Evolutionary conservation across 306 rosid species (phyloP), one percentile per base, ranked within the genome.

Genomic region (Castanopsis chinensis): DNA sequence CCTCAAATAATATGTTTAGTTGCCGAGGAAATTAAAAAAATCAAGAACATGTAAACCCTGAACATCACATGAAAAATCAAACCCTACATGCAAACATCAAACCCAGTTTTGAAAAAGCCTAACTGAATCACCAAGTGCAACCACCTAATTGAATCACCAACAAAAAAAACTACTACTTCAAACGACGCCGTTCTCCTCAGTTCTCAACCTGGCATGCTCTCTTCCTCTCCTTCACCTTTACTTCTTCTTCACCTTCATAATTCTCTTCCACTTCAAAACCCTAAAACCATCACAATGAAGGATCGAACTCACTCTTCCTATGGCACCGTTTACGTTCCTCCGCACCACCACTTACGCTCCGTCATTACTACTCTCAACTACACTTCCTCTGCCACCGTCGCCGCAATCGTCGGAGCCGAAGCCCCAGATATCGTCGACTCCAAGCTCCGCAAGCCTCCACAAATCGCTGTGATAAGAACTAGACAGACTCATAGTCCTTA

Each of bases 291-390:
- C 86, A 33, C 76, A 75, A 94, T 94, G 99, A 91, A 94, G 91
- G 97, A 90, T 86, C 90, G 91, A 63, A 87, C 92, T 77, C 97
- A 88, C 59, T 83, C 96, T 59, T 88, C 97, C 57, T 76, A 79
- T 71, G 93, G 88, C 85, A 77, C 90, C 85, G 73, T 90, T 52
- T 94, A 94, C 81, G 86, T 94, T 60, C 97, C 98, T 75, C 98
- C 98, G 27, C 98, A 89, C 85, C 88, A 91, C 20, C 99, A 95
- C 33, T 84, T 85, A 4, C 99, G 91, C 86, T 88, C 97, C 72
- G 89, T 85, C 75, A 72, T 86, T 52, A 73, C n/a, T n/a, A n/a
- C n/a, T n/a, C n/a, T n/a, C n/a, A n/a, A n/a, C n/a, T n/a, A n/a
- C n/a, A n/a, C n/a, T n/a, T n/a, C n/a, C n/a, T n/a, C 81, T 64